Evolutionary conservation across 1,284 basidiomycete species (phyloP).

Genomic region (Pisolithus thermaeus): DNA sequence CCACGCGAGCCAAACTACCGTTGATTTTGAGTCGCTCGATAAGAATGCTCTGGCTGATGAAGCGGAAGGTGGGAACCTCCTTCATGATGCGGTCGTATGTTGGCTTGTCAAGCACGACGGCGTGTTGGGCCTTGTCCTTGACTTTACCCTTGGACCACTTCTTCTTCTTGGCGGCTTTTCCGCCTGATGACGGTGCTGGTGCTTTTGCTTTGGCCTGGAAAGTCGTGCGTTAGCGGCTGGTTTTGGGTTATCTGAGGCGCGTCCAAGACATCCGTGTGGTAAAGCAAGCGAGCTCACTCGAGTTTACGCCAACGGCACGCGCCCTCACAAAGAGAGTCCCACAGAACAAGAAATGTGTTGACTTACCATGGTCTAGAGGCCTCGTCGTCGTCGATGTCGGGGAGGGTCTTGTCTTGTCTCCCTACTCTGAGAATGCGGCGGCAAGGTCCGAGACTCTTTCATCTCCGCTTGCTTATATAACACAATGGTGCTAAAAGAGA

Average conservation of each 20-base stretch:
- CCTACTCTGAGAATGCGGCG: slow-evolving; percentile 3
- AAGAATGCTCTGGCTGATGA: slow-evolving; percentile 96
- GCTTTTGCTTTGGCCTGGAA: slow-evolving; percentile 65
- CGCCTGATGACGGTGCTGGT: slow-evolving; percentile 61
- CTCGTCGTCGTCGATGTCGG: slow-evolving; percentile 25
- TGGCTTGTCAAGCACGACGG: slow-evolving; percentile 88
- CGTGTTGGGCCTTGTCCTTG: slow-evolving; percentile 97
- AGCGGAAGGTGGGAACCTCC: slow-evolving; percentile 99
- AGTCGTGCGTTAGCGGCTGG: slow-evolving; percentile 10
- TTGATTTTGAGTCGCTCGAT: slow-evolving; percentile 98
- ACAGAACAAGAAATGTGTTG: background rate
- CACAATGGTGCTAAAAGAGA: background rate
- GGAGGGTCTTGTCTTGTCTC: background rate
- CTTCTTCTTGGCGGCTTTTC: slow-evolving; percentile 95
- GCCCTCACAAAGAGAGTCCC: background rate
- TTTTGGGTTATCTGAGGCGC: slow-evolving; percentile 12
- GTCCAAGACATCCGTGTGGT: slow-evolving; percentile 16
- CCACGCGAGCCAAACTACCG: slow-evolving; percentile 90
- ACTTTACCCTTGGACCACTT: slow-evolving; percentile 99
- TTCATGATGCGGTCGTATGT: slow-evolving; percentile 96
- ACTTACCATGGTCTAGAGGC: slow-evolving; percentile 30
- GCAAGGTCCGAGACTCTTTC: slow-evolving; percentile 14
- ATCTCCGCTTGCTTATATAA: slow-evolving; percentile 24
- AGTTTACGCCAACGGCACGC: background rate
- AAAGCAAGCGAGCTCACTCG: background rate